phyloP scores from a whole-genome alignment of 108 stramenopile genomes.

The Schizochytrium sp. region DNA sequence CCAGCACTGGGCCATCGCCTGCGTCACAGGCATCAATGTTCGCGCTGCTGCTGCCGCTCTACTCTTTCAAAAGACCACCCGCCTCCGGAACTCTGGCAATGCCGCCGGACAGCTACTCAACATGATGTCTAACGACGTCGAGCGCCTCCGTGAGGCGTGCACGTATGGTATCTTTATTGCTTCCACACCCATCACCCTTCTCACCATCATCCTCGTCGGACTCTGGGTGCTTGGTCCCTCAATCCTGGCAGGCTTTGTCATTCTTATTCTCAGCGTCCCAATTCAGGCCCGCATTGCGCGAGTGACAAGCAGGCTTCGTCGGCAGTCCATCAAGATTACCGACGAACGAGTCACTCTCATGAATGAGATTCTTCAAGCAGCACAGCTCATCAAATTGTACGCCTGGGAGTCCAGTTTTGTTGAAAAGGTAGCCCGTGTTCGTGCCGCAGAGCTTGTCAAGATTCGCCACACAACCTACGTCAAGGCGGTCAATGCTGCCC shows the following conservation, averaged over 20 bases:
- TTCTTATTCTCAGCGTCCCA: not conserved
- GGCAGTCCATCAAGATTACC: not conserved
- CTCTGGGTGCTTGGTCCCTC: not conserved
- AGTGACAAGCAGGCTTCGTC: not conserved
- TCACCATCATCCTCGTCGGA: not conserved
- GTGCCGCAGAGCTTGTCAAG: not conserved
- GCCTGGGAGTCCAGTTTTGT: conserved; percentile 28
- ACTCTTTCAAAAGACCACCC: not conserved
- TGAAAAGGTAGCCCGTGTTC: not conserved
- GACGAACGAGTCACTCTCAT: conserved; percentile 17
- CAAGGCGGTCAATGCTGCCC: not conserved
- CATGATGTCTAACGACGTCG: not conserved
- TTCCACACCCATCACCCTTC: not conserved
- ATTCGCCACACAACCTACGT: not conserved
- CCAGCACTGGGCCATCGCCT: not conserved
- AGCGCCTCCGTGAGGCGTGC: not conserved
- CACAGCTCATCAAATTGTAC: conserved; percentile 30
- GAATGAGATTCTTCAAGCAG: conserved; percentile 21
- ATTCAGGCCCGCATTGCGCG: not conserved
- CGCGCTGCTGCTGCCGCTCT: not conserved
- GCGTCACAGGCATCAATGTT: not conserved
- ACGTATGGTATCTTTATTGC: not conserved
- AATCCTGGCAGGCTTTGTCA: not conserved
- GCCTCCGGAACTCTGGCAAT: not conserved
- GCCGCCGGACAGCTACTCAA: not conserved